Evolutionary conservation across 208 protist species (phyloP).

Genomic region (Trypanosoma platydactyli): DNA sequence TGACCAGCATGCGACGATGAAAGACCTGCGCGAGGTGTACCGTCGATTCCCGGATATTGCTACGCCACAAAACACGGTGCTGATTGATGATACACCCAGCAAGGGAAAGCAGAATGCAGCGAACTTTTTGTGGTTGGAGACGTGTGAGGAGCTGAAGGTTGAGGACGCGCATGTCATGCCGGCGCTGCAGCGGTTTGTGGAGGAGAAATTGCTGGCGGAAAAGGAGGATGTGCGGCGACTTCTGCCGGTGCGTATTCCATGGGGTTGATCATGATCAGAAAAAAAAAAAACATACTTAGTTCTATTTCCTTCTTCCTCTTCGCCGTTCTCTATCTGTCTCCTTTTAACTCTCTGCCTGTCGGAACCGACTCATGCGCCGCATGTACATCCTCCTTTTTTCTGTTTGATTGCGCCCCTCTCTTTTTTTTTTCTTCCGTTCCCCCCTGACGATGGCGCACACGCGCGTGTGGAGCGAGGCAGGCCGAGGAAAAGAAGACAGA

Average conservation of each 20-base stretch:
- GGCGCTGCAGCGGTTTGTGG: slow-evolving; percentile 66
- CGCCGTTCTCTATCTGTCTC: slow-evolving; percentile 22
- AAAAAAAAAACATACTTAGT: background rate
- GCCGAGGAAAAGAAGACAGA: background rate
- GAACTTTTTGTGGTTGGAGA: slow-evolving; percentile 86
- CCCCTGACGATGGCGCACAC: background rate
- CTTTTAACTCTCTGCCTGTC: background rate
- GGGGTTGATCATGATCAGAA: slow-evolving; percentile 9
- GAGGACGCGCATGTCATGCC: slow-evolving; percentile 46
- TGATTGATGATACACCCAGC: slow-evolving; percentile 89
- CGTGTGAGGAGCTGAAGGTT: slow-evolving; percentile 55
- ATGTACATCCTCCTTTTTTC: background rate
- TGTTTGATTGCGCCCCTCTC: background rate
- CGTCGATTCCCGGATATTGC: slow-evolving; percentile 60
- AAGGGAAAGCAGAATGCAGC: slow-evolving; percentile 74
- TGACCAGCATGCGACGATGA: slow-evolving; percentile 83
- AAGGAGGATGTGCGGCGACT: slow-evolving; percentile 72
- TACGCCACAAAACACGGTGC: slow-evolving; percentile 68
- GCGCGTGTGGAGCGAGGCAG: too few relatives aligned
- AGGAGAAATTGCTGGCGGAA: slow-evolving; percentile 51
- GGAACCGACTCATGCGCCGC: background rate
- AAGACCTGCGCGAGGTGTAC: slow-evolving; percentile 71
- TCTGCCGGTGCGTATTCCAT: slow-evolving; percentile 69
- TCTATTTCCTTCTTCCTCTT: slow-evolving; percentile 19
- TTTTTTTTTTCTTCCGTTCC: slow-evolving; percentile 4